phyloP scores from a whole-genome alignment of 73 alveolate species.

The Uronychia setigera region DNA sequence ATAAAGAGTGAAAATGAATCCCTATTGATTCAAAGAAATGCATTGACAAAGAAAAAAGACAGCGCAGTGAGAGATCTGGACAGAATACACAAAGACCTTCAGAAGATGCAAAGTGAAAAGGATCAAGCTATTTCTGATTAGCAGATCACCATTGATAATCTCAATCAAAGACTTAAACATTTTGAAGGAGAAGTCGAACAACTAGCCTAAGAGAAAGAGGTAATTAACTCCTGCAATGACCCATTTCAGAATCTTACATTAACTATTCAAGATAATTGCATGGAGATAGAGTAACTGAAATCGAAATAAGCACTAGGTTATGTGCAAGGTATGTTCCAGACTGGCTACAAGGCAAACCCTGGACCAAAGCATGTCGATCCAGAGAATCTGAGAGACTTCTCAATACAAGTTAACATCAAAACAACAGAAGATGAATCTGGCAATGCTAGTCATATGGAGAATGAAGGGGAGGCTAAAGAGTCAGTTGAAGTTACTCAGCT shows the following conservation, averaged over 20 bases:
- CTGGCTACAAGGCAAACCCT: not conserved
- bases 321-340: not conserved
- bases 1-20: constrained; percentile 54
- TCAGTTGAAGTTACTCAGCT: not conserved
- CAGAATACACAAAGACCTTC: constrained; percentile 33
- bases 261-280: constrained; percentile 12
- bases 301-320: constrained; percentile 6
- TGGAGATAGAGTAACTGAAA: constrained; percentile 14
- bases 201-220: constrained; percentile 46
- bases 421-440: too few relatives aligned
- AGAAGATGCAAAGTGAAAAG: not conserved
- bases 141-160: not conserved
- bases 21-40: constrained; percentile 51
- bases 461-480: not conserved
- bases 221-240: constrained; percentile 23
- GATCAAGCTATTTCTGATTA: constrained; percentile 2
- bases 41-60: constrained; percentile 49
- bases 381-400: not conserved
- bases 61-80: constrained; percentile 49
- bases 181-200: constrained; percentile 35
- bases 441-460: too few relatives aligned
- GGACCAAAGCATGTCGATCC: not conserved
- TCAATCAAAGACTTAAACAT: constrained; percentile 11
- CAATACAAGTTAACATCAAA: not conserved
- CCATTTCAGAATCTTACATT: constrained; percentile 12